Conservation (phyloP, 2,329 filamentous ascomycete genomes). For the Nemania diffusa region DNA sequence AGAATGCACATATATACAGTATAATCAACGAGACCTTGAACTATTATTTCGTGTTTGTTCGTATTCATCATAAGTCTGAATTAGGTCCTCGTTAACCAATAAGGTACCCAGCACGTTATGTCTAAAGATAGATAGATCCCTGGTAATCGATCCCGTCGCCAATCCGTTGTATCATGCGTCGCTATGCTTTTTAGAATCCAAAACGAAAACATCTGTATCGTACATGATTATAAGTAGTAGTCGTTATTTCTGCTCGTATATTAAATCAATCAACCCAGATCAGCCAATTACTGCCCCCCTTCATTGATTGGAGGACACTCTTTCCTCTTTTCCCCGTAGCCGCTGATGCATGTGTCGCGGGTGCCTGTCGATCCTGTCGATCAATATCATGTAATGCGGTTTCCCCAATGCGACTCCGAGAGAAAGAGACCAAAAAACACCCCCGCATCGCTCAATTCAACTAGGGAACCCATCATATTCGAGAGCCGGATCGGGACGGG, state of each 20-base stretch:
- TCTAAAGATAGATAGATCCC: conserved; percentile 19
- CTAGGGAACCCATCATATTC: conserved; percentile 28
- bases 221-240: conserved; percentile 24
- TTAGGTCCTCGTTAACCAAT: conserved; percentile 14
- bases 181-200: conserved; percentile 32
- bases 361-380: conserved; percentile 26
- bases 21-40: background rate
- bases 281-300: conserved; percentile 2
- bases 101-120: background rate
- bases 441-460: background rate
- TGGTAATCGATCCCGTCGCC: conserved; percentile 7
- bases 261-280: background rate
- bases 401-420: background rate
- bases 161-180: conserved; percentile 32
- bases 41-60: background rate
- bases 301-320: background rate
- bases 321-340: background rate
- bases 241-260: conserved; percentile 8
- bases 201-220: conserved; percentile 6
- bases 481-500: conserved; percentile 29
- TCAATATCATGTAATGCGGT: conserved; percentile 11
- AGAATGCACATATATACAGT: no score
- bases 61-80: conserved; percentile 16
- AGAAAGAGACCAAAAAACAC: background rate
- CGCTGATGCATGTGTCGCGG: conserved; percentile 3